Evolutionary conservation across 2,329 filamentous ascomycete genomes (phyloP), one percentile per base, ranked within the genome.

Genomic region (Tolypocladium paradoxum): DNA sequence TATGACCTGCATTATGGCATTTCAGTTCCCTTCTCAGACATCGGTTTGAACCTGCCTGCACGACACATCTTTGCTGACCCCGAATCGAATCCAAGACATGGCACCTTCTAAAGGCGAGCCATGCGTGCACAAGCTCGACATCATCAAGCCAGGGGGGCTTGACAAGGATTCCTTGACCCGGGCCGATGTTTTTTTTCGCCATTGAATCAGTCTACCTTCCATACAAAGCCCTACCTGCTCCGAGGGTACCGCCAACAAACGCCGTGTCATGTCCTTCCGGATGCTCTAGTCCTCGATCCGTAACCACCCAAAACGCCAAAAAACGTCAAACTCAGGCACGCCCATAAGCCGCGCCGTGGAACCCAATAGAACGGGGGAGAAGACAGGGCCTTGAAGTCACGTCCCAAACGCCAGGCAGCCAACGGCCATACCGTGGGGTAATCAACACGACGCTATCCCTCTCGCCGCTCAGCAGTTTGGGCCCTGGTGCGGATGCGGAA

Each of bases 401-500:
- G 14, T 35, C 43, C 20, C 43, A n/a, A 5, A 22, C 0, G 20
- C 16, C 16, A 35, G 16, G 5, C 6, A 18, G 6, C 4, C 6
- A 29, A 6, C 22, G 2, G 12, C 40, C 40, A 24, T 22, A 24
- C 11, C 20, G 16, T 16, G n/a, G n/a, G n/a, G n/a, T n/a, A n/a
- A n/a, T n/a, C n/a, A n/a, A n/a, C n/a, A n/a, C n/a, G n/a, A 27
- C 24, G 18, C 27, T 49, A 53, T 16, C 7, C 18, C 27, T 51
- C 22, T 35, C 43, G 37, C 14, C 48, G 45, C 18, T 54, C 56
- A 5, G 58, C 59, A 4, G 64, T 59, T 56, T 77, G 73, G 16
- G 74, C 67, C 35, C 73, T 70, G 14, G 76, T 78, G 40, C 74
- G 72, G 53, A 81, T 73, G 45, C 73, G 73, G 59, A 82, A 81